Percentiles rank a stretch among this genome's conserved stretches.
These are phyloP conservation scores for Fomitopsis serialis DNA, from an alignment of 768 basidiomycete genomes.

Conservation along the genomic window DNA sequence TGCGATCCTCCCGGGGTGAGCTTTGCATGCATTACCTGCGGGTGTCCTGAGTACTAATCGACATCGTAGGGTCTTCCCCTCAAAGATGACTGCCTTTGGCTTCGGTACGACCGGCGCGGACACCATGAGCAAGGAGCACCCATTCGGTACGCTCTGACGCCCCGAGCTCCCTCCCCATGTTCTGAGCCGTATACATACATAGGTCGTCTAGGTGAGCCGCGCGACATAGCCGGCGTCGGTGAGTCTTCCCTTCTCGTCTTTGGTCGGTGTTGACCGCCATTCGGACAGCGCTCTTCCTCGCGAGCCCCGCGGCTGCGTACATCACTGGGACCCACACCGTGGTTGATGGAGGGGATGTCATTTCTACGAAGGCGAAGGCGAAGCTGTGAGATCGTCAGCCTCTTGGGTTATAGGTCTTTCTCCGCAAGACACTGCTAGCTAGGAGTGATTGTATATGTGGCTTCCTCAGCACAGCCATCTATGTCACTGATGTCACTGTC, in stretches of 20 bases:
- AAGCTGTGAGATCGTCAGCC: too few relatives aligned
- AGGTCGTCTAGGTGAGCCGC: constrained; percentile 62
- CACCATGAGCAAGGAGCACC: constrained; percentile 47
- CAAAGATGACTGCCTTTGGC: constrained; percentile 79
- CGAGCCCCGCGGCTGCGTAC: constrained; percentile 67
- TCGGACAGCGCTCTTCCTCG: constrained; percentile 32
- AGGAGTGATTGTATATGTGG: too few relatives aligned
- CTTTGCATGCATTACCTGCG: neutral
- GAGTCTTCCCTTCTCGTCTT: too few relatives aligned
- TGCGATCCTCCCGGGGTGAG: constrained; percentile 77
- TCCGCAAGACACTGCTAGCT: too few relatives aligned
- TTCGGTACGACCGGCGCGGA: constrained; percentile 51
- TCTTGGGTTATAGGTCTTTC: too few relatives aligned
- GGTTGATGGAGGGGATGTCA: constrained; percentile 49
- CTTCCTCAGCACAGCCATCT: too few relatives aligned
- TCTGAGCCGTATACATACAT: constrained; percentile 1
- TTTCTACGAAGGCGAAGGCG: neutral
- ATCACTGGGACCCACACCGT: constrained; percentile 70
- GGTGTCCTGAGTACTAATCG: neutral
- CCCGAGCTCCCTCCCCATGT: neutral
- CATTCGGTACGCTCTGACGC: constrained; percentile 45
- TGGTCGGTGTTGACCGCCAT: neutral
- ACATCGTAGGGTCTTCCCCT: constrained; percentile 58
- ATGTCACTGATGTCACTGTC: too few relatives aligned
- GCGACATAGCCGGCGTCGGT: constrained; percentile 68